Conservation (phyloP, 345 rosid species). For the Crucihimalaya himalaica region DNA sequence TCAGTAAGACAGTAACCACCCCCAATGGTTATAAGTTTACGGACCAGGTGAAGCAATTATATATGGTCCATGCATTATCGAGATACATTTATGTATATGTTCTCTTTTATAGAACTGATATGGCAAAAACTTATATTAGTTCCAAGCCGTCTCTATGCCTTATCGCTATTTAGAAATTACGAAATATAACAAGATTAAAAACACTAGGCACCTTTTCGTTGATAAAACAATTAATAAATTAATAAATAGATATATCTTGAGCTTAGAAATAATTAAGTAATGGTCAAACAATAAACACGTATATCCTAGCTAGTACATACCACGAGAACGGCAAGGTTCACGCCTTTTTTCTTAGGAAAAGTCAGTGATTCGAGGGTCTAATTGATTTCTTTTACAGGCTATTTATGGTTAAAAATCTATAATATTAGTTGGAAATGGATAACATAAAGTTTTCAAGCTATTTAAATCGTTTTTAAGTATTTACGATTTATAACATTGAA, state of each 20-base stretch:
- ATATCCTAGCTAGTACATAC: background rate
- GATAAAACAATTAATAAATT: background rate
- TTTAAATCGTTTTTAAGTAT: too few species aligned
- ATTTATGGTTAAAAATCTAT: background rate
- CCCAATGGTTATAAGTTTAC: background rate
- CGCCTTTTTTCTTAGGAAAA: constrained; percentile 11
- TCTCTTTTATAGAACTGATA: background rate
- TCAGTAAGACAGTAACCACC: background rate
- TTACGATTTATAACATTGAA: too few species aligned
- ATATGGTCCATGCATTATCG: background rate
- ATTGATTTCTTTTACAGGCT: background rate
- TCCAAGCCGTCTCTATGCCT: background rate
- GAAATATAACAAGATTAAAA: background rate
- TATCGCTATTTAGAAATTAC: background rate
- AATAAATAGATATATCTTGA: background rate
- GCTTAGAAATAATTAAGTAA: background rate
- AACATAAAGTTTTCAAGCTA: too few species aligned
- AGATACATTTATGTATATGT: background rate
- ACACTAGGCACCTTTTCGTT: background rate
- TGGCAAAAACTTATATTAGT: background rate
- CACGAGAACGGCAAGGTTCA: constrained; percentile 22
- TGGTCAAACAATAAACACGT: constrained; percentile 10
- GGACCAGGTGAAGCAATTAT: background rate
- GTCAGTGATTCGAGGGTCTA: background rate
- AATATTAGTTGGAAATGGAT: too few species aligned